Evolutionary conservation across 2,329 filamentous ascomycete species (phyloP).

Genomic region (Fusarium sp.): DNA sequence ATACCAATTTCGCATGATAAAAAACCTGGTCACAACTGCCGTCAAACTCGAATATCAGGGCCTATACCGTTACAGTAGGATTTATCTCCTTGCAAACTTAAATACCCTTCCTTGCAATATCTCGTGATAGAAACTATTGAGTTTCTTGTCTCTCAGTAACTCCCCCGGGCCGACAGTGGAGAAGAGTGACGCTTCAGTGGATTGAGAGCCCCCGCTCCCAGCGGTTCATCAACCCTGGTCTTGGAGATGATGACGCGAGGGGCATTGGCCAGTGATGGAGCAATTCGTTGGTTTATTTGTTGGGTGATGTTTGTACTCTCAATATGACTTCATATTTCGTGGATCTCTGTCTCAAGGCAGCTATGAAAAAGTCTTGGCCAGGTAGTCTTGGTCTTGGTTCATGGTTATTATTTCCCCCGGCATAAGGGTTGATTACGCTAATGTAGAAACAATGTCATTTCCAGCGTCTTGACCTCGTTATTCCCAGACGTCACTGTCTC

Average conservation of each 20-base stretch:
- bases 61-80: not conserved
- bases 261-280: slow-evolving; percentile 10
- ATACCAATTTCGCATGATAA: not conserved
- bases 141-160: not conserved
- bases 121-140: not conserved
- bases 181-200: slow-evolving; percentile 18
- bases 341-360: slow-evolving; percentile 3
- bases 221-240: slow-evolving; percentile 13
- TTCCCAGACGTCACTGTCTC: not conserved
- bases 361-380: slow-evolving; percentile 5
- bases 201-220: not conserved
- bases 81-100: slow-evolving; percentile 6
- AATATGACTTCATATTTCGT: slow-evolving; percentile 22
- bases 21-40: not conserved
- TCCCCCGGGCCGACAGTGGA: slow-evolving; percentile 5
- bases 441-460: not conserved
- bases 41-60: not conserved
- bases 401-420: not conserved
- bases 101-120: not conserved
- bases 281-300: not conserved
- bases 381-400: not conserved
- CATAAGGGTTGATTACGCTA: not conserved
- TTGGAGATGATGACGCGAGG: slow-evolving; percentile 20
- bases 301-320: not conserved
- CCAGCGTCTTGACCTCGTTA: not conserved